Percentiles rank a stretch among this genome's conserved stretches.
Evolutionary conservation across 2,329 filamentous ascomycete genomes (phyloP).

Genomic region (Colletotrichum sp.): DNA sequence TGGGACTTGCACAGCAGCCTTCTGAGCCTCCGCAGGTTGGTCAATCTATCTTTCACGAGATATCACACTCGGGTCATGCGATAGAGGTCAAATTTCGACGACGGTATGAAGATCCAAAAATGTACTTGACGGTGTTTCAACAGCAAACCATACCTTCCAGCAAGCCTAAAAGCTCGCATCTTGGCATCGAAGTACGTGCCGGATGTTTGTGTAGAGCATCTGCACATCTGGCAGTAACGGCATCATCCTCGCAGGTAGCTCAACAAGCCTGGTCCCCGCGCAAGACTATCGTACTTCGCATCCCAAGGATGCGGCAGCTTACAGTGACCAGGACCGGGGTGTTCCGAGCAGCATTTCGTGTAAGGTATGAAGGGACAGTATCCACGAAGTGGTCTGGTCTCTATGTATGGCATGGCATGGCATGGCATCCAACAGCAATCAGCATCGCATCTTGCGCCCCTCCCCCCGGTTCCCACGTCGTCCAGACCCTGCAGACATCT

Average conservation of each 20-base stretch:
- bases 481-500: conserved; percentile 23
- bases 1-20: not conserved
- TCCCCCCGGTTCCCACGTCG: conserved; percentile 8
- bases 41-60: not conserved
- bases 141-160: not conserved
- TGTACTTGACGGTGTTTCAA: not conserved
- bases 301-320: not conserved
- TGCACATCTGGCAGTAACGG: not conserved
- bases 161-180: not conserved
- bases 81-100: not conserved
- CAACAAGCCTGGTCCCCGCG: not conserved
- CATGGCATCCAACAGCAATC: conserved; percentile 5
- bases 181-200: not conserved
- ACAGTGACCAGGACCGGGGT: not conserved
- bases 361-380: not conserved
- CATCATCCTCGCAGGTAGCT: not conserved
- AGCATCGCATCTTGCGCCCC: not conserved
- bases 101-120: not conserved
- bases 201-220: not conserved
- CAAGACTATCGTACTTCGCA: not conserved
- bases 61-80: not conserved
- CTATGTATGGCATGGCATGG: not conserved
- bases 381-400: not conserved
- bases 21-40: not conserved
- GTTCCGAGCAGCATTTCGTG: not conserved